phyloP scores from a whole-genome alignment of 2,329 filamentous ascomycete species.

The Aspergillus ruber region DNA sequence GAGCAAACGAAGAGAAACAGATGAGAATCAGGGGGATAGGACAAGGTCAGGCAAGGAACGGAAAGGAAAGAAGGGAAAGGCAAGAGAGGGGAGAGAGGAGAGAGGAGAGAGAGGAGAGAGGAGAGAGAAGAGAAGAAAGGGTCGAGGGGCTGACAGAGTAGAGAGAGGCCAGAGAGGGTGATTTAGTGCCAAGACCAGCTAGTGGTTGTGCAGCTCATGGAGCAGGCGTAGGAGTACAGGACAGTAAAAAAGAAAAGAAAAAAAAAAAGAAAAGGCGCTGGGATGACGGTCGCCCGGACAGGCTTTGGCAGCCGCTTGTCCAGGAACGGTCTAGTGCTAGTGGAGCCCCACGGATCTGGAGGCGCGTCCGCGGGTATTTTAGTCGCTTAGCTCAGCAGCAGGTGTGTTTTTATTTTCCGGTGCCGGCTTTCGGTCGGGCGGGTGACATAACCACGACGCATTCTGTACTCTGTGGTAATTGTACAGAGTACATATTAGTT shows the following conservation, averaged over 20 bases:
- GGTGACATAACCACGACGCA: not conserved
- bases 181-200: slow-evolving; percentile 27
- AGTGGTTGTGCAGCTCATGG: slow-evolving; percentile 29
- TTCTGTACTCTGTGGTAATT: too few species aligned
- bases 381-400: slow-evolving; percentile 11
- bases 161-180: slow-evolving; percentile 16
- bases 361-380: slow-evolving; percentile 20
- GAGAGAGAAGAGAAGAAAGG: slow-evolving; percentile 13
- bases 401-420: slow-evolving; percentile 22
- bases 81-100: slow-evolving; percentile 6
- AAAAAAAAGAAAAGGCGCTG: slow-evolving; percentile 15
- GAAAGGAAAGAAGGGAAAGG: slow-evolving; percentile 6
- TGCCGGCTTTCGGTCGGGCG: not conserved
- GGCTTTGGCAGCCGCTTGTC: slow-evolving; percentile 17
- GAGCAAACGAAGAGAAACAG: slow-evolving; percentile 4
- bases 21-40: not conserved
- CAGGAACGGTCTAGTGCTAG: slow-evolving; percentile 21
- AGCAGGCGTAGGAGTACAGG: slow-evolving; percentile 17
- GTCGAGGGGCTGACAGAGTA: slow-evolving; percentile 23
- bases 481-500: not conserved
- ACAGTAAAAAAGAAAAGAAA: slow-evolving; percentile 17
- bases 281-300: slow-evolving; percentile 15
- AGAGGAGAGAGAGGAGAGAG: slow-evolving; percentile 7
- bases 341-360: slow-evolving; percentile 18
- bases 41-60: not conserved